Evolutionary conservation across 2,329 filamentous ascomycete species (phyloP).

Genomic region (Epichloe scottii): DNA sequence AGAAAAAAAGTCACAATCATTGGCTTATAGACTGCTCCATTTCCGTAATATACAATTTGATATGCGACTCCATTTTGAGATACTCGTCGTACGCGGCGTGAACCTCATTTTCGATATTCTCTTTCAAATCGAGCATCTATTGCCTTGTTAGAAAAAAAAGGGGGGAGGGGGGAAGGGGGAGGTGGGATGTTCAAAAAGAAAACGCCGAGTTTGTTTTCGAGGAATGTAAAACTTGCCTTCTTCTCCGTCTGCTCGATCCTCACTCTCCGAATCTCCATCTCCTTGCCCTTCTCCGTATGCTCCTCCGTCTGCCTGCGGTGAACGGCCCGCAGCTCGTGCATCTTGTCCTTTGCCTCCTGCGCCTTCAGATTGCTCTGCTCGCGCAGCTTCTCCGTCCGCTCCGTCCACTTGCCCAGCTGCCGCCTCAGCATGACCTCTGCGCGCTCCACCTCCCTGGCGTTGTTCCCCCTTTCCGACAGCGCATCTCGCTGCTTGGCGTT

Average conservation of each 20-base stretch:
- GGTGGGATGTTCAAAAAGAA: background rate
- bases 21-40: constrained; percentile 74
- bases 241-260: constrained; percentile 97
- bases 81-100: constrained; percentile 87
- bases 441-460: constrained; percentile 81
- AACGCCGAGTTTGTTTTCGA: too few species aligned
- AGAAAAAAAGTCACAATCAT: constrained; percentile 3
- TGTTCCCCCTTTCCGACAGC: constrained; percentile 76
- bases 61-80: constrained; percentile 93
- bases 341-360: constrained; percentile 67
- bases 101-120: constrained; percentile 92
- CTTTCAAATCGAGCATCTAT: constrained; percentile 94
- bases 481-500: constrained; percentile 76
- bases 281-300: constrained; percentile 71
- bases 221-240: constrained; percentile 49
- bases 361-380: constrained; percentile 73
- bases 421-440: constrained; percentile 73
- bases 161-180: too few species aligned
- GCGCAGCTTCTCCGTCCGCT: constrained; percentile 73
- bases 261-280: constrained; percentile 86
- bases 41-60: constrained; percentile 95
- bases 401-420: constrained; percentile 74
- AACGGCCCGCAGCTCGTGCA: constrained; percentile 74
- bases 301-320: constrained; percentile 77
- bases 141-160: background rate